Percentiles rank a stretch among this genome's conserved stretches.
phyloP scores from a whole-genome alignment of 257 asterid genomes.

The Coffea canephora region DNA sequence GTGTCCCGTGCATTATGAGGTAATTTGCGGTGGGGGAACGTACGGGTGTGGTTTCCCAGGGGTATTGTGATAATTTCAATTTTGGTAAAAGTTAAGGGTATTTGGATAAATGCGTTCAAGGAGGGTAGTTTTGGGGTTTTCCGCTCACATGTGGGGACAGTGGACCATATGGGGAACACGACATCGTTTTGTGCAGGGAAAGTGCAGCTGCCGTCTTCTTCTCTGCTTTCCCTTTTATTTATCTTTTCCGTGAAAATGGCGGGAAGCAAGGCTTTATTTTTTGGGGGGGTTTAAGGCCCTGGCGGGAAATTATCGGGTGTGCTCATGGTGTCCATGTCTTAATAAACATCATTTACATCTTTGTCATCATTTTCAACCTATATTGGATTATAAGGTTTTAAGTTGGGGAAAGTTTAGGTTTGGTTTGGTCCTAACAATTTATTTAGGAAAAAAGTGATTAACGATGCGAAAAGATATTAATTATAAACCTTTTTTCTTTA shows the following conservation, averaged over 20 bases:
- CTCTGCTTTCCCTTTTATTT: background rate
- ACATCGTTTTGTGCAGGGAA: constrained; percentile 6
- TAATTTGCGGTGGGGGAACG: background rate
- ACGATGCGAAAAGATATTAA: no score
- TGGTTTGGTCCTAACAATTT: background rate
- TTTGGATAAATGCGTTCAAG: background rate
- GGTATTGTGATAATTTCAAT: background rate
- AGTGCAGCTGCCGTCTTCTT: background rate
- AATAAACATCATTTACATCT: background rate
- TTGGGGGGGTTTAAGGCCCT: background rate
- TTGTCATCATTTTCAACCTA: no score
- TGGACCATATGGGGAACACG: background rate
- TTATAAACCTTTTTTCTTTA: no score
- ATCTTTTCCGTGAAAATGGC: constrained; percentile 23
- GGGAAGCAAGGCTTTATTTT: constrained; percentile 23
- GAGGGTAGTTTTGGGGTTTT: constrained; percentile 11
- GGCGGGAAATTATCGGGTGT: constrained; percentile 10
- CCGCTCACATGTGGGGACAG: no score
- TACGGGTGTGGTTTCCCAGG: background rate
- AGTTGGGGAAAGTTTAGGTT: background rate
- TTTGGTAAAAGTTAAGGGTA: background rate
- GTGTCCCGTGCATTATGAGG: background rate
- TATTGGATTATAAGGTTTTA: no score
- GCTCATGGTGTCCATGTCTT: no score
- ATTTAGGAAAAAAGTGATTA: background rate